Base-by-base conservation (phyloP, 345 rosid genomes). In the Eucalyptus erythrocorys region DNA sequence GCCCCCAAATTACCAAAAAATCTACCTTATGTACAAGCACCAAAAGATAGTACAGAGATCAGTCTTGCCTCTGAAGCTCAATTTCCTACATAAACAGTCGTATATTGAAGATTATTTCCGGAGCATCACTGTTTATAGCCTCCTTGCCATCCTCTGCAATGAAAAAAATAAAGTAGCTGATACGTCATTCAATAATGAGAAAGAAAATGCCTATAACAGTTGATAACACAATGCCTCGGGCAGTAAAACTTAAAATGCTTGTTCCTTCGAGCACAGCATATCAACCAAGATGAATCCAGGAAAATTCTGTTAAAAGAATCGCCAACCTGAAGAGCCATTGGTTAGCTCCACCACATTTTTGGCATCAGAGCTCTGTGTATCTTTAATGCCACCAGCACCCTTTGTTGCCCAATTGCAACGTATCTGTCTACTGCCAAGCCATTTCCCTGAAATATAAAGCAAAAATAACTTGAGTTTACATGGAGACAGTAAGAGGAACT, bases 341-440 rank as follows among this genome's bases (percentile, higher is more conserved):
- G 99, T 95, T 85, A 98, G 94, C 89, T 98, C 99, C 89, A 95
- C 97, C 71, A 95, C 96, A 89, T 97, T 94, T 92, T 96, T 98
- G 84, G 95, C 92, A 92, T 97, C 99, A 87, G 95, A 92, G 88
- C 96, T 96, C 89, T 90, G 97, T 90, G 94, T 98, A 91, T 98
- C 99, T 48, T 98, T 99, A 89, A 92, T 95, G 88, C 92, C 53
- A 87, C 93, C 91, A 89, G 99, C 98, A 51, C 99, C 97, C 92
- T 96, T 98, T 49, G 97, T 93, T 43, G 99, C 99, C 99, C 99
- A 98, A 93, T 97, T 97, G 89, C 99, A 98, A 85, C 99, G 93
- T 85, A 98, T 97, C 93, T 97, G 99, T 90, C 98, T 92, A 89
- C 97, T 97, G 79, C 99, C 97, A 86, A 97, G 94, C 99, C 99